phyloP scores from a whole-genome alignment of 1,139 yeast genomes.

The Suhomyces chickasaworum region DNA sequence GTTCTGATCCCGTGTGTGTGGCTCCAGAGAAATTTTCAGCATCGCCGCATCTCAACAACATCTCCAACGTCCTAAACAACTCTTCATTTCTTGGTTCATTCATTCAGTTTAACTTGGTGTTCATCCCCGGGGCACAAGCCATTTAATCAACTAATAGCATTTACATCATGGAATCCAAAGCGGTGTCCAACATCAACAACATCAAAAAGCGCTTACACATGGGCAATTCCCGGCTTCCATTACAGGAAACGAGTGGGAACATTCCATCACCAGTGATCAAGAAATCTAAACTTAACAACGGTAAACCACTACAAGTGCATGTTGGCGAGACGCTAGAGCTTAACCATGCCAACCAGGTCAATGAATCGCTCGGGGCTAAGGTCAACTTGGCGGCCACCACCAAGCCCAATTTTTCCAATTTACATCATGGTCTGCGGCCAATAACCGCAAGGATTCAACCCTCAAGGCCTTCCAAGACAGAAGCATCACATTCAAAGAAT shows the following conservation, averaged over 20 bases:
- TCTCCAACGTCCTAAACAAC: neutral
- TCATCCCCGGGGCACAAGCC: neutral
- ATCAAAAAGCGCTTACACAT: conserved; percentile 18
- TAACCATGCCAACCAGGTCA: neutral
- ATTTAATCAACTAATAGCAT: neutral
- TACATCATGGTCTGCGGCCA: conserved; percentile 2
- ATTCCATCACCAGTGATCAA: conserved; percentile 43
- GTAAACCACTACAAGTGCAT: conserved; percentile 4
- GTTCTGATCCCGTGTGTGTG: neutral
- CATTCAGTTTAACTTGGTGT: neutral
- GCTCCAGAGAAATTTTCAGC: neutral
- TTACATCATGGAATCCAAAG: conserved; percentile 9
- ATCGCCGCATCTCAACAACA: neutral
- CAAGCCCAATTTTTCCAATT: conserved; percentile 6
- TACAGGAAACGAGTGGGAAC: conserved; percentile 46
- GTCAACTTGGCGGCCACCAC: conserved; percentile 4
- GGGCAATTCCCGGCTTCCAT: conserved; percentile 36
- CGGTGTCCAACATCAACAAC: conserved; percentile 6
- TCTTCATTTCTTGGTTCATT: neutral
- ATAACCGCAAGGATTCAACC: conserved; percentile 7
- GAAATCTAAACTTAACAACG: conserved; percentile 27
- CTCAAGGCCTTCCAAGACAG: conserved; percentile 1
- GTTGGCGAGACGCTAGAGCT: neutral
- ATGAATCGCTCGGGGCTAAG: neutral
- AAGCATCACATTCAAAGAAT: conserved; percentile 1